Percentiles rank a stretch among this genome's conserved stretches.
phyloP scores from a whole-genome alignment of 208 protist genomes.

The Crithidia acanthocephali region DNA sequence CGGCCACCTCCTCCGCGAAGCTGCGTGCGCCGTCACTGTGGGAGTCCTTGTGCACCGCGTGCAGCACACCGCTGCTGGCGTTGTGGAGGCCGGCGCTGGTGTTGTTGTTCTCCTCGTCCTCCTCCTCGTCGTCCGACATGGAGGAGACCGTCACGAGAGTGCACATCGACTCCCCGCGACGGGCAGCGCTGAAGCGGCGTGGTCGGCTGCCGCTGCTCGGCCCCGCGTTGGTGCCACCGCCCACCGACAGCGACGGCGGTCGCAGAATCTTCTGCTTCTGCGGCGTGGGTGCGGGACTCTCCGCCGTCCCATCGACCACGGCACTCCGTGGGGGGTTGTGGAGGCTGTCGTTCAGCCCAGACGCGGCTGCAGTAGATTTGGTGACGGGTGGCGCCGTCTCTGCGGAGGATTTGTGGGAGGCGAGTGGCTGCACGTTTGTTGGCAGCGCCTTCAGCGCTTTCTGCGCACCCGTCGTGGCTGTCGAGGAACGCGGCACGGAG shows the following conservation, averaged over 20 bases:
- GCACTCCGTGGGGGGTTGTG: not conserved
- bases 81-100: too few relatives aligned
- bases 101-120: not conserved
- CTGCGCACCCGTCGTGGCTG: not conserved
- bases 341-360: not conserved
- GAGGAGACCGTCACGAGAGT: slow-evolving; percentile 45
- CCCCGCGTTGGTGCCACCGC: not conserved
- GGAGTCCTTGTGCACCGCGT: not conserved
- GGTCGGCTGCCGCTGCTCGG: slow-evolving; percentile 17
- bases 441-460: slow-evolving; percentile 3
- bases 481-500: not conserved
- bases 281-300: slow-evolving; percentile 4
- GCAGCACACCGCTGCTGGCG: not conserved
- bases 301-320: not conserved
- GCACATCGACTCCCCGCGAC: slow-evolving; percentile 39
- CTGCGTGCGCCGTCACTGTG: not conserved
- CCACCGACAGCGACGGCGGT: slow-evolving; percentile 10
- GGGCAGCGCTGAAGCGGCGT: slow-evolving; percentile 20
- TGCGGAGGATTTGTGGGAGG: not conserved
- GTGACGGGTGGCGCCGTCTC: not conserved
- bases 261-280: slow-evolving; percentile 6
- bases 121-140: slow-evolving; percentile 35
- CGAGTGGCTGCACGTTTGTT: not conserved
- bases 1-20: not conserved
- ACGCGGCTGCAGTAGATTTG: not conserved